A percentile compares a stretch with the other conserved stretches of the same genome.
Evolutionary conservation across 1,284 basidiomycete genomes (phyloP).

Genomic region (Phellinidium pouzarii): DNA sequence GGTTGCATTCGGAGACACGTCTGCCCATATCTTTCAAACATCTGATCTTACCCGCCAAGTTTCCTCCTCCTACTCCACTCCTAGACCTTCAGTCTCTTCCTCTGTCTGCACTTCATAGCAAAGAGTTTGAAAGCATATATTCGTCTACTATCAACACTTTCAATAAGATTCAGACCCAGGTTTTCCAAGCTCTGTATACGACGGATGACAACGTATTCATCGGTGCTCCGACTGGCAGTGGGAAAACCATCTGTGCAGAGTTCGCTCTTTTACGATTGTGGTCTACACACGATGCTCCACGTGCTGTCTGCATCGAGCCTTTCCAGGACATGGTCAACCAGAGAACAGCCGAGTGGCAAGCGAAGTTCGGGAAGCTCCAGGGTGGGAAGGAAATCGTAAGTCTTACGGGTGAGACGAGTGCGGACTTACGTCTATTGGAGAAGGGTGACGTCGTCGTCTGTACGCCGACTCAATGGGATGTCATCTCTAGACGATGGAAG

Average conservation of each 20-base stretch:
- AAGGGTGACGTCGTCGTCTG: conserved; percentile 91
- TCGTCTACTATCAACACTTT: conserved; percentile 72
- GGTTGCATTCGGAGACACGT: conserved; percentile 93
- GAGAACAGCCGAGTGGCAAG: conserved; percentile 83
- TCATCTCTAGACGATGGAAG: conserved; percentile 93
- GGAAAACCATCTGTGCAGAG: conserved; percentile 97
- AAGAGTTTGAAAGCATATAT: conserved; percentile 85
- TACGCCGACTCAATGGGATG: conserved; percentile 94
- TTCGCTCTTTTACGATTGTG: conserved; percentile 90
- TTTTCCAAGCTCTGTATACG: conserved; percentile 96
- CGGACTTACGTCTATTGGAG: conserved; percentile 86
- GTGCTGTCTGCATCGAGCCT: conserved; percentile 96
- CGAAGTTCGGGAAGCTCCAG: conserved; percentile 77
- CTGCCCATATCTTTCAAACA: conserved; percentile 98
- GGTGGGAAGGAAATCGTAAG: conserved; percentile 91
- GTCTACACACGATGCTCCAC: conserved; percentile 75
- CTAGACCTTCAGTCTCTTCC: conserved; percentile 92
- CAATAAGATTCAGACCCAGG: conserved; percentile 99
- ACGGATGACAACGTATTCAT: conserved; percentile 96
- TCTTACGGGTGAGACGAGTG: conserved; percentile 91
- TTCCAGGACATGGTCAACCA: conserved; percentile 96
- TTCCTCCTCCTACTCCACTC: conserved; percentile 88
- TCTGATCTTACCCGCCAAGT: conserved; percentile 94
- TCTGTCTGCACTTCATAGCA: conserved; percentile 86
- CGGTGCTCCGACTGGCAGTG: conserved; percentile 92